Conservation (phyloP, 176 grass and related monocot genomes). For the Tillandsia leiboldiana region DNA sequence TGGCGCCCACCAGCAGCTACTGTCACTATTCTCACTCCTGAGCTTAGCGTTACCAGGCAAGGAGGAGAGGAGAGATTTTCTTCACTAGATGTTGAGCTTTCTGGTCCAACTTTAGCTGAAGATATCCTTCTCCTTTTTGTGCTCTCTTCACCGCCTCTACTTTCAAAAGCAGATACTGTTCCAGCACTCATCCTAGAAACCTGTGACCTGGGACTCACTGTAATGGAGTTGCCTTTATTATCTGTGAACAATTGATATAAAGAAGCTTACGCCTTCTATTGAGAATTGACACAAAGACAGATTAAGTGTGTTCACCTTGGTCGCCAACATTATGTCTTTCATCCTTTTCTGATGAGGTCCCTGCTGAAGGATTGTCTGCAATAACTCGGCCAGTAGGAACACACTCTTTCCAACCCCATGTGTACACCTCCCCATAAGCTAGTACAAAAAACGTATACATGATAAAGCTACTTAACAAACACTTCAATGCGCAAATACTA, state of each 20-base stretch:
- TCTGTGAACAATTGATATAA: constrained; percentile 32
- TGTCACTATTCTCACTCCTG: constrained; percentile 54
- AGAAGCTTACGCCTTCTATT: constrained; percentile 32
- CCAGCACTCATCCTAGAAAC: constrained; percentile 49
- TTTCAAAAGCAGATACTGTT: constrained; percentile 56
- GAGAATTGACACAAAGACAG: constrained; percentile 4
- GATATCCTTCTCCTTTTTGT: constrained; percentile 75
- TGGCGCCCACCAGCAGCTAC: constrained; percentile 98
- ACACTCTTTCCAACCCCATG: constrained; percentile 99
- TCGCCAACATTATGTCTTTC: constrained; percentile 43
- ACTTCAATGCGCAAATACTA: neutral
- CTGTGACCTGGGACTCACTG: constrained; percentile 91
- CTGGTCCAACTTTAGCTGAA: constrained; percentile 63
- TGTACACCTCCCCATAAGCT: constrained; percentile 88
- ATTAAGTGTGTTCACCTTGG: constrained; percentile 51
- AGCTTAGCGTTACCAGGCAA: constrained; percentile 77
- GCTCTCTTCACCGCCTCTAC: constrained; percentile 62
- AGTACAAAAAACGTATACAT: constrained; percentile 25
- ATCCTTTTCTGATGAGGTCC: constrained; percentile 55
- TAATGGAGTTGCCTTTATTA: constrained; percentile 43
- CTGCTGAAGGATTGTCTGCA: constrained; percentile 44
- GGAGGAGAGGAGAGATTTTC: constrained; percentile 85
- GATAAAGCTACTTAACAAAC: neutral
- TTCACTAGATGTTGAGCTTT: constrained; percentile 79
- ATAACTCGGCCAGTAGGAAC: constrained; percentile 73